Evolutionary conservation across 306 rosid species (phyloP).

Genomic region (Clitoria ternatea): DNA sequence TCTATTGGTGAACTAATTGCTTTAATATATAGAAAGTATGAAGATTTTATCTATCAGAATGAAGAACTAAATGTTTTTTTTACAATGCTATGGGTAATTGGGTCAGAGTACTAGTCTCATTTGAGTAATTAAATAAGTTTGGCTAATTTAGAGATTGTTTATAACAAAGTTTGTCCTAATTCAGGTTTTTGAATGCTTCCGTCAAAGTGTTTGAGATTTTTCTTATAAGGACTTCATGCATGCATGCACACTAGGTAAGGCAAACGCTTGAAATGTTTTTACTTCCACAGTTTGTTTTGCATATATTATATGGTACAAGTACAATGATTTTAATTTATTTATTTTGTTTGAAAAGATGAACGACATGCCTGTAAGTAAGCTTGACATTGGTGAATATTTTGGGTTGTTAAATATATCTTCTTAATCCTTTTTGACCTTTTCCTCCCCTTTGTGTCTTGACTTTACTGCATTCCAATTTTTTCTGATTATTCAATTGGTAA

Average conservation of each 20-base stretch:
- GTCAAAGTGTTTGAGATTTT: conserved; percentile 35
- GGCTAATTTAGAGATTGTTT: neutral
- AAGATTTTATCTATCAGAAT: neutral
- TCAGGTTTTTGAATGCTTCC: conserved; percentile 48
- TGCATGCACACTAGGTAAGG: conserved; percentile 64
- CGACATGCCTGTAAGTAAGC: neutral
- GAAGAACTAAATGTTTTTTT: neutral
- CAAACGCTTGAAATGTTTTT: neutral
- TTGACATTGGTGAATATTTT: neutral
- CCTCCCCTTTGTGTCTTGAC: neutral
- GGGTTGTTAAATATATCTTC: neutral
- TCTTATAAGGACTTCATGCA: conserved; percentile 54
- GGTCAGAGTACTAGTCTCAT: neutral
- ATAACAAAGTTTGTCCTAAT: conserved; percentile 15
- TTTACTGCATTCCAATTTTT: neutral
- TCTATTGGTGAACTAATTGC: neutral
- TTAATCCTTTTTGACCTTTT: no score
- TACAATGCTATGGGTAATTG: neutral
- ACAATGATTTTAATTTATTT: neutral
- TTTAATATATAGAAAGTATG: neutral
- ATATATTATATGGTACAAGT: neutral
- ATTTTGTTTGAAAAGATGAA: neutral
- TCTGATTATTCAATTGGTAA: neutral
- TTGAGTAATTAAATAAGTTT: neutral
- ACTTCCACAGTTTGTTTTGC: neutral